Conservation (phyloP, 108 stramenopile species). For the Seminavis robusta region DNA sequence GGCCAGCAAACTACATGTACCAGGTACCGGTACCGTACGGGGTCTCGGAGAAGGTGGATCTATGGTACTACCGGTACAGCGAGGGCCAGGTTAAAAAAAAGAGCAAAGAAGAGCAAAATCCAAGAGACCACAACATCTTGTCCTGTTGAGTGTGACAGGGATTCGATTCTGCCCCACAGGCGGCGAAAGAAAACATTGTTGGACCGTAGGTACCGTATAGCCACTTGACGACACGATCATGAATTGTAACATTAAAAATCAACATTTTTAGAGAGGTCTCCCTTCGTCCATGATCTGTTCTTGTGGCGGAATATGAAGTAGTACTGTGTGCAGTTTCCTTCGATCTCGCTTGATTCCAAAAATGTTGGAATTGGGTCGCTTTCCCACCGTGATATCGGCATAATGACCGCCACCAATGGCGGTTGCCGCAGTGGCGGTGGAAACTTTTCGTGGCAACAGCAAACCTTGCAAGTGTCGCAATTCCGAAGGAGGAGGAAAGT, state of each 20-base stretch:
- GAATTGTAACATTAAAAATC: constrained; percentile 23
- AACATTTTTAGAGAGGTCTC: constrained; percentile 29
- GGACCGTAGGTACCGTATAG: not conserved
- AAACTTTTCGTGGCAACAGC: constrained; percentile 58
- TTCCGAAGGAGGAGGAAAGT: constrained; percentile 72
- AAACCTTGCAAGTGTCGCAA: constrained; percentile 76
- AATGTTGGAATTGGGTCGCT: constrained; percentile 56
- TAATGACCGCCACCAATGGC: constrained; percentile 48
- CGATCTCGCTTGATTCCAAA: constrained; percentile 85
- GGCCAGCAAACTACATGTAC: no score
- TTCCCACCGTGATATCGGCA: constrained; percentile 53
- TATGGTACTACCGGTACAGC: no score
- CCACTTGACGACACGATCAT: constrained; percentile 24
- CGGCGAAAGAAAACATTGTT: not conserved
- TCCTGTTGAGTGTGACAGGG: no score
- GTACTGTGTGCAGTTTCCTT: constrained; percentile 67
- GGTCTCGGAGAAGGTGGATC: no score
- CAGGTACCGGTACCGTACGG: no score
- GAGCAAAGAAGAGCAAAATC: no score
- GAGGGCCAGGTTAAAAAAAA: no score
- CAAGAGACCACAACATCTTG: no score
- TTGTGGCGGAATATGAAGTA: constrained; percentile 84
- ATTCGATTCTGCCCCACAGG: no score
- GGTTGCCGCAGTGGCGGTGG: constrained; percentile 45
- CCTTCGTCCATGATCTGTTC: no score